Conservation (phyloP, 2,329 filamentous ascomycete species). For the Helicocarpus griseus region DNA sequence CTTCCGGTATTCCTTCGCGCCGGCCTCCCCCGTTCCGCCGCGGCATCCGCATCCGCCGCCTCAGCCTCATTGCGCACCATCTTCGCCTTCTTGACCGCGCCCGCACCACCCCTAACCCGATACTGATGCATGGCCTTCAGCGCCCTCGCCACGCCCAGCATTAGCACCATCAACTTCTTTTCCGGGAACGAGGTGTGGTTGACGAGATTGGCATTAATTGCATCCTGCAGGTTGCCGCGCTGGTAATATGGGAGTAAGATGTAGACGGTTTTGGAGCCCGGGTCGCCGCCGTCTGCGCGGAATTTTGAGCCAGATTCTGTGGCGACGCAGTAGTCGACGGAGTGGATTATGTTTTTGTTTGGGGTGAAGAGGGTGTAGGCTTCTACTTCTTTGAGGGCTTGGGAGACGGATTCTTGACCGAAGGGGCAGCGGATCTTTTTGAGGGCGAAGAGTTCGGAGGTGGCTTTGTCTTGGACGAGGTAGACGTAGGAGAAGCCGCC, state of each 20-base stretch:
- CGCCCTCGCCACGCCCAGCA: slow-evolving; percentile 83
- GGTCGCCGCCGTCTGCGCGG: slow-evolving; percentile 47
- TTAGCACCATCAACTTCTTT: slow-evolving; percentile 74
- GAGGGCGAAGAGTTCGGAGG: slow-evolving; percentile 77
- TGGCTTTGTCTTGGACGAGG: slow-evolving; percentile 83
- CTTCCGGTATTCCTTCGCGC: slow-evolving; percentile 35
- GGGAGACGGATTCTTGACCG: slow-evolving; percentile 87
- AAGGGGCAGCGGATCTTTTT: slow-evolving; percentile 99
- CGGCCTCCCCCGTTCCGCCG: slow-evolving; percentile 27
- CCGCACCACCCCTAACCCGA: slow-evolving; percentile 49
- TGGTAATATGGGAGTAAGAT: slow-evolving; percentile 93
- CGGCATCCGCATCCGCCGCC: slow-evolving; percentile 40
- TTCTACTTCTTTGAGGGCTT: slow-evolving; percentile 93
- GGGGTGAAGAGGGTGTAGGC: slow-evolving; percentile 84
- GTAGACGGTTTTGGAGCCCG: slow-evolving; percentile 84
- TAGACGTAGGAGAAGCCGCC: slow-evolving; percentile 99
- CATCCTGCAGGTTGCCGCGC: slow-evolving; percentile 89
- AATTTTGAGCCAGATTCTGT: slow-evolving; percentile 53
- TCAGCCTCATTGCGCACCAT: slow-evolving; percentile 47
- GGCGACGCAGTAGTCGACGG: slow-evolving; percentile 71
- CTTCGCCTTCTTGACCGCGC: slow-evolving; percentile 47
- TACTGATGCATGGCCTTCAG: slow-evolving; percentile 89
- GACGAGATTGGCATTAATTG: slow-evolving; percentile 96
- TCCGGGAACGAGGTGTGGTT: slow-evolving; percentile 90
- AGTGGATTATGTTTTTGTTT: slow-evolving; percentile 76